Base-by-base conservation (phyloP, 2,329 filamentous ascomycete genomes). In the Pyrenophora seminiperda region DNA sequence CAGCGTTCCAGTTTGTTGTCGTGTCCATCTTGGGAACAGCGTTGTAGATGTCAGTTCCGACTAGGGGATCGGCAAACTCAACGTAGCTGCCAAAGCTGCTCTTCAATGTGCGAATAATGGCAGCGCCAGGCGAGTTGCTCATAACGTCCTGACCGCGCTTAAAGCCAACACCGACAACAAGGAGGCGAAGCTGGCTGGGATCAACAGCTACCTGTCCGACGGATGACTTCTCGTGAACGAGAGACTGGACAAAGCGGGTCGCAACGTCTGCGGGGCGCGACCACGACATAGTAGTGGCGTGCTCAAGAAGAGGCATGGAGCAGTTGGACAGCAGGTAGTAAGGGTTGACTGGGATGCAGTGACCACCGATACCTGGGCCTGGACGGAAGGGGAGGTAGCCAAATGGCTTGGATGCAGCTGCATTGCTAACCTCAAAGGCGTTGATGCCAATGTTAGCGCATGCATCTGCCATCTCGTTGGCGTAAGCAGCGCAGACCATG, bases 311-410 rank as follows among this genome's bases (percentile, higher is more conserved):
- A 3, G 80, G 80, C 47, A 82, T 78, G 5, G 66, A 56, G 53
- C 68, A 76, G 59, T 77, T 80, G 18, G 75, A 74, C 5, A 83
- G 67, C 14, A 83, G 68, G 56, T 82, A 54, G 43, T 44, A 78
- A 0, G 80, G 81, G 54, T 83, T 83, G 53, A 83, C 75, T 0
- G 81, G 81, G 53, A 83, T 83, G 56, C 81, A 83, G 64, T 82
- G 80, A 0, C 81, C 80, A 2, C 80, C 80, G 5, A 83, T 79
- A 5, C 80, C 80, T 1, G 80, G 65, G 0, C 77, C 73, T 0
- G 81, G 79, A 0, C 65, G 64, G 63, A 76, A 79, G 0, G 79
- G 74, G 54, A 76, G 73, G 58, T 79, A 83, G 18, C 80, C 81
- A 51, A 82, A 83, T 4, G 58, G 56, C 39, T 61, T 83, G 13